A percentile compares a stretch with the other conserved stretches of the same genome.
Evolutionary conservation across 306 rosid species (phyloP).

Genomic region (Adenanthera pavonina): DNA sequence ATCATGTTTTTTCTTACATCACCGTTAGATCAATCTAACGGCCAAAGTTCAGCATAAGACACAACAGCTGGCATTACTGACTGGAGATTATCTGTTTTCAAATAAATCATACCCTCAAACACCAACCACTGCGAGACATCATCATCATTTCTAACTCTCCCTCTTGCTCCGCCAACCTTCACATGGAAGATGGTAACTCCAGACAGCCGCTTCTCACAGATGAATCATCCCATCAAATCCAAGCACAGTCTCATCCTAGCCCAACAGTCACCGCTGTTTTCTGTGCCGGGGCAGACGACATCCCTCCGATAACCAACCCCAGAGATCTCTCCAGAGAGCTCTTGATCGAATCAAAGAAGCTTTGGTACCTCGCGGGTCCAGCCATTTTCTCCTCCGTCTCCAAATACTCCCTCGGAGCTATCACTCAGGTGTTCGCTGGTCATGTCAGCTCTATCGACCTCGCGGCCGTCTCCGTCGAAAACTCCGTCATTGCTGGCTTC

Average conservation of each 20-base stretch:
- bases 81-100: too few species aligned
- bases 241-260: neutral
- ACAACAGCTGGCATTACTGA: too few species aligned
- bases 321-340: conserved; percentile 56
- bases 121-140: too few species aligned
- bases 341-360: conserved; percentile 62
- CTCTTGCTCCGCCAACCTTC: neutral
- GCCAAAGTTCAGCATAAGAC: too few species aligned
- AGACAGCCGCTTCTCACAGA: conserved; percentile 38
- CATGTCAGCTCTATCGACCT: conserved; percentile 79
- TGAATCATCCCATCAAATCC: neutral
- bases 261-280: conserved; percentile 42
- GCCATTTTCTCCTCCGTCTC: conserved; percentile 81
- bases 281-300: conserved; percentile 58
- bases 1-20: too few species aligned
- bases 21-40: too few species aligned
- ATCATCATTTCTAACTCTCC: too few species aligned
- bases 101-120: too few species aligned
- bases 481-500: conserved; percentile 93
- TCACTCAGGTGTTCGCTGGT: conserved; percentile 81
- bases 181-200: conserved; percentile 15
- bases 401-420: conserved; percentile 89
- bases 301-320: conserved; percentile 53
- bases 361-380: conserved; percentile 93
- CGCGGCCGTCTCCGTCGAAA: conserved; percentile 87